These are phyloP conservation scores for Naganishia liquefaciens DNA, from an alignment of 1,284 basidiomycete genomes.

Conservation along the genomic window DNA sequence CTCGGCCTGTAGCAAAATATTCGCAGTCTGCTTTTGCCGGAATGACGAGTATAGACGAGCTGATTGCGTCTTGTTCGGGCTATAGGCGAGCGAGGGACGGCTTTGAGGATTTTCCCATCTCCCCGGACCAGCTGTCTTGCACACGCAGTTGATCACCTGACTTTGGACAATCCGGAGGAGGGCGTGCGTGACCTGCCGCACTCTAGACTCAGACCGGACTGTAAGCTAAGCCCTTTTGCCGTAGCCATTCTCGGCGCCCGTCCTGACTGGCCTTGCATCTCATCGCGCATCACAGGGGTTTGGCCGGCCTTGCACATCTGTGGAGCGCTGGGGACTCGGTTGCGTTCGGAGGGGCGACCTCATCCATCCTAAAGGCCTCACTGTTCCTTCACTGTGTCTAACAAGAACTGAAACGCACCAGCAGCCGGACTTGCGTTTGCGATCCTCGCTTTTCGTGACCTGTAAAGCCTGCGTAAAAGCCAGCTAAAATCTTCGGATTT, in stretches of 20 bases:
- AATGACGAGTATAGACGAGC: neutral
- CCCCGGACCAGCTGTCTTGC: neutral
- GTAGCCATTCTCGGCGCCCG: neutral
- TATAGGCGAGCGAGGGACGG: neutral
- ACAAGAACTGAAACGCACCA: too few relatives aligned
- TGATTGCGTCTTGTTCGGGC: neutral
- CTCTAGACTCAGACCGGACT: neutral
- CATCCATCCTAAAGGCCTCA: too few relatives aligned
- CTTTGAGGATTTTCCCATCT: neutral
- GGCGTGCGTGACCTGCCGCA: neutral
- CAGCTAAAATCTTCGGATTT: too few relatives aligned
- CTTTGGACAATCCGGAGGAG: neutral
- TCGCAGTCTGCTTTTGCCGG: neutral
- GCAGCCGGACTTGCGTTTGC: too few relatives aligned
- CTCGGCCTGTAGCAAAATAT: neutral
- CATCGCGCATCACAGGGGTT: too few relatives aligned
- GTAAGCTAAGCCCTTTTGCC: neutral
- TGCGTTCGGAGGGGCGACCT: too few relatives aligned
- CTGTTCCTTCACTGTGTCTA: too few relatives aligned
- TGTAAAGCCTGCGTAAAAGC: too few relatives aligned
- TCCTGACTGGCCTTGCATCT: neutral
- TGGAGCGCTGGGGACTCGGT: too few relatives aligned
- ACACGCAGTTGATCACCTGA: neutral
- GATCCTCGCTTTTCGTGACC: too few relatives aligned
- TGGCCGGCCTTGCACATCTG: too few relatives aligned